Conservation (phyloP, 1,284 basidiomycete species). For the Tetrapyrgos nigripes region DNA sequence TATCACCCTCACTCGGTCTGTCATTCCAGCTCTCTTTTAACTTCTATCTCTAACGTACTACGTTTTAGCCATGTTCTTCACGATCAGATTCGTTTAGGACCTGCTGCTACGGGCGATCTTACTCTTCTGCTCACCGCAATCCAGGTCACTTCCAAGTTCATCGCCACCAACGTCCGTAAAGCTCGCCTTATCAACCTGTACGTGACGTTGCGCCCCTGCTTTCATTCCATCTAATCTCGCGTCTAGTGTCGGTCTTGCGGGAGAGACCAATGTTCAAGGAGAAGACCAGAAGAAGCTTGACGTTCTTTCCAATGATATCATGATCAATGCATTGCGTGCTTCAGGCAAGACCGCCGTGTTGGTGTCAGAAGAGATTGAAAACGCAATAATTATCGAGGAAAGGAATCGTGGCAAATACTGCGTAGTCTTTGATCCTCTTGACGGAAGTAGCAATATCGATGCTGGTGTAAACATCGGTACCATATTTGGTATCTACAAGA, state of each 20-base stretch:
- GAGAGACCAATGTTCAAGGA: slow-evolving; percentile 96
- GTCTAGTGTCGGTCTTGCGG: slow-evolving; percentile 89
- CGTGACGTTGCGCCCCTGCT: slow-evolving; percentile 35
- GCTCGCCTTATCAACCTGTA: slow-evolving; percentile 97
- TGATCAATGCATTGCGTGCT: slow-evolving; percentile 94
- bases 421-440: slow-evolving; percentile 98
- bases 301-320: slow-evolving; percentile 98
- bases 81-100: slow-evolving; percentile 83
- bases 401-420: slow-evolving; percentile 86
- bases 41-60: neutral
- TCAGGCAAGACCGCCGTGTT: slow-evolving; percentile 97
- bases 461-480: slow-evolving; percentile 99
- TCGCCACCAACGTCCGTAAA: slow-evolving; percentile 97
- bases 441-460: slow-evolving; percentile 99
- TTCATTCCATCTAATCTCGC: slow-evolving; percentile 1
- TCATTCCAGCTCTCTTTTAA: slow-evolving; percentile 5
- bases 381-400: slow-evolving; percentile 90
- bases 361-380: slow-evolving; percentile 95
- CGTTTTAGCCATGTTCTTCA: slow-evolving; percentile 79
- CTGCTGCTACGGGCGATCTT: slow-evolving; percentile 89
- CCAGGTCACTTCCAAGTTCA: slow-evolving; percentile 96
- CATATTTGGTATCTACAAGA: slow-evolving; percentile 97
- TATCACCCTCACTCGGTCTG: slow-evolving; percentile 89
- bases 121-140: slow-evolving; percentile 95
- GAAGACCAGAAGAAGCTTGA: slow-evolving; percentile 99